Percentiles rank a stretch among this genome's conserved stretches.
Evolutionary conservation across 2,329 filamentous ascomycete genomes (phyloP).

Genomic region (Colletotrichum cuscutae): DNA sequence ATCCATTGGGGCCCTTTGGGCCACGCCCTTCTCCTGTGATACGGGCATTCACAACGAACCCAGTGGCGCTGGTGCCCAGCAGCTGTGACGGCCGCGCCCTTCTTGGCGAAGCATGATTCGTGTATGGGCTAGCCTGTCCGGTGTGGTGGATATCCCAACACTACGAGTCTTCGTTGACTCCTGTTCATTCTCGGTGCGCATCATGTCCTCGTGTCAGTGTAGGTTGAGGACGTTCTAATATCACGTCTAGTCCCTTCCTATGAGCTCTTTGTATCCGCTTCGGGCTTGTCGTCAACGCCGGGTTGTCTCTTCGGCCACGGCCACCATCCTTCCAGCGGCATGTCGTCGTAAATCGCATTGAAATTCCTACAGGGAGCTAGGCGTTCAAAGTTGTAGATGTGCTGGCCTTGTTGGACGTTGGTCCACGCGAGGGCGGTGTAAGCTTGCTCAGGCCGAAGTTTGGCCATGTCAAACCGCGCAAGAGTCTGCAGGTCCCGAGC

Average conservation of each 20-base stretch:
- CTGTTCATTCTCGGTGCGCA: no score
- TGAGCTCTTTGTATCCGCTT: no score
- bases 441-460: neutral
- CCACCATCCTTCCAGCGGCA: constrained; percentile 34
- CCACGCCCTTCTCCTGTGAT: no score
- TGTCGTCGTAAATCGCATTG: constrained; percentile 25
- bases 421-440: neutral
- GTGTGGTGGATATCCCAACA: neutral
- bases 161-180: no score
- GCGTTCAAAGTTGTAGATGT: neutral
- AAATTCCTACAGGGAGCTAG: fast-evolving
- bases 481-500: neutral
- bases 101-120: constrained; percentile 18
- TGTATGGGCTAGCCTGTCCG: constrained; percentile 23
- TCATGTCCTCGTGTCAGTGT: no score
- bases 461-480: neutral
- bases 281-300: neutral
- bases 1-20: no score
- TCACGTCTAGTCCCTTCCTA: no score
- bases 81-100: constrained; percentile 10
- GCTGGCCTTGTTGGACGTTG: neutral
- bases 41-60: constrained; percentile 20
- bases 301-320: constrained; percentile 18
- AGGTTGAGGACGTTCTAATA: no score
- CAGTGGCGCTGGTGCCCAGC: constrained; percentile 2